phyloP scores from a whole-genome alignment of 352 stramenopile genomes.

The Globisporangium barbulae region DNA sequence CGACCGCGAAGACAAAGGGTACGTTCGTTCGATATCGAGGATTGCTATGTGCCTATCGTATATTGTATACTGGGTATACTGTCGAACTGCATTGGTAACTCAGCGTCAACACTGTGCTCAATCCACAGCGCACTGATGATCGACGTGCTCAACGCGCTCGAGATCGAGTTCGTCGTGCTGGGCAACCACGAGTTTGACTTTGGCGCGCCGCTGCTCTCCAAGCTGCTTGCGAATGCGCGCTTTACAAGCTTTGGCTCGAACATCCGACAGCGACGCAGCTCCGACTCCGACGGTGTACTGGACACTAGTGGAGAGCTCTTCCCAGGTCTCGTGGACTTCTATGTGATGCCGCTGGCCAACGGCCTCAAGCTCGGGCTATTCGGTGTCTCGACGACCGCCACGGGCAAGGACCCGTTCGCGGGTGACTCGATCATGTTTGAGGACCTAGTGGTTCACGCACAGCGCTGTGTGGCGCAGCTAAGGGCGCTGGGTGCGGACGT shows the following conservation, averaged over 20 bases:
- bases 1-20: slow-evolving; percentile 71
- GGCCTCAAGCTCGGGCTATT: slow-evolving; percentile 50
- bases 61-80: background rate
- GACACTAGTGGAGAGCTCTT: slow-evolving; percentile 26
- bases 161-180: slow-evolving; percentile 64
- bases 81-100: slow-evolving; percentile 1
- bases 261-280: slow-evolving; percentile 25
- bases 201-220: slow-evolving; percentile 31
- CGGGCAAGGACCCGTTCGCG: slow-evolving; percentile 46
- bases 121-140: slow-evolving; percentile 57
- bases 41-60: too few species aligned
- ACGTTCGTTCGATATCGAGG: background rate
- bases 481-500: slow-evolving; percentile 45
- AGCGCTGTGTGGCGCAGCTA: slow-evolving; percentile 54
- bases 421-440: slow-evolving; percentile 50
- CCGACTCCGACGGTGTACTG: background rate
- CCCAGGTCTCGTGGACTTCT: slow-evolving; percentile 33
- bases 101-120: too few species aligned
- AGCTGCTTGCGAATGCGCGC: slow-evolving; percentile 32
- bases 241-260: slow-evolving; percentile 70
- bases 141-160: slow-evolving; percentile 45
- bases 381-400: slow-evolving; percentile 54
- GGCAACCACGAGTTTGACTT: slow-evolving; percentile 84
- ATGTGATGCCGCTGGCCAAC: slow-evolving; percentile 32
- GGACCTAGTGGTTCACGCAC: slow-evolving; percentile 37